Evolutionary conservation across 768 basidiomycete genomes (phyloP), one percentile per base, ranked within the genome.

Genomic region (Galerina sulciceps): DNA sequence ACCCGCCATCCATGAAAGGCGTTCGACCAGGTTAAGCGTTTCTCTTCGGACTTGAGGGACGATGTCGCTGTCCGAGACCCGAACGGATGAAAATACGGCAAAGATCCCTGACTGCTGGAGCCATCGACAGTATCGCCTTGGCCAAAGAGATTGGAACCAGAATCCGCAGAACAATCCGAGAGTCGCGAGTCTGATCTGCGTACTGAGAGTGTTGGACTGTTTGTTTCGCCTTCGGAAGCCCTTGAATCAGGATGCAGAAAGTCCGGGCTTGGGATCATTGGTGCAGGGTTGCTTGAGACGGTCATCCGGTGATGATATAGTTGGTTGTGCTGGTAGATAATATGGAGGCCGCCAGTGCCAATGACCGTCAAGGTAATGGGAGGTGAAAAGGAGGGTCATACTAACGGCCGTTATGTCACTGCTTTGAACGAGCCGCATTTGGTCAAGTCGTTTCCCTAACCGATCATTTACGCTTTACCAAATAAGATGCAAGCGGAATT

Each of bases 1-100:
- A 71, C 35, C 20, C 65, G 59, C 71, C 71, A 73, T 34, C 71
- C 71, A 44, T 61, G 50, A 44, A 70, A 62, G 15, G 60, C 53
- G 36, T 43, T 55, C n/a, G 53, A 54, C 51, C 61, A 57, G 17
- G 6, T 47, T 18, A 55, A 31, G n/a, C 31, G 54, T 52, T 18
- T 45, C 37, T n/a, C 53, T 42, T 37, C 44, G 41, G 51, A 44
- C 31, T 10, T 38, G 36, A 45, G 51, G 8, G 45, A 41, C 20
- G 58, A 35, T 22, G 56, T 43, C 17, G 43, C 38, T 45, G 46
- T 31, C 18, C 56, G 50, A 15, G 58, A 47, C 18, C 55, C 53
- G 36, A 23, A 56, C 1, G 59, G 55, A 43, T 67, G 67, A 44
- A 66, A 72, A 13, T 65, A 63, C 10, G 69, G 67, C 31, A 66